Evolutionary conservation across 768 basidiomycete genomes (phyloP).

Genomic region (Suillus clintonianus): DNA sequence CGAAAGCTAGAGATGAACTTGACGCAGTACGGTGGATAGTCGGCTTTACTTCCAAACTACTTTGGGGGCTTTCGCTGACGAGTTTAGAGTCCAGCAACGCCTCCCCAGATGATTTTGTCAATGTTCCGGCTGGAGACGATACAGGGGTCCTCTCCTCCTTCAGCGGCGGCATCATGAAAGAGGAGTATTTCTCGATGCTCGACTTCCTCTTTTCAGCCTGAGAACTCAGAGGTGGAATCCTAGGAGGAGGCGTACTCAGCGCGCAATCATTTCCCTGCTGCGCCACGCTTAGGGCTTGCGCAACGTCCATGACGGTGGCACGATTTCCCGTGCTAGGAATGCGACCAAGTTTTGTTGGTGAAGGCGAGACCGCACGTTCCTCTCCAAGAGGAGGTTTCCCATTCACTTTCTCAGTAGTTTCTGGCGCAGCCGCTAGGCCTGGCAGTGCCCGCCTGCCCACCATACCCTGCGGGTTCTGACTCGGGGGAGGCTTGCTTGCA

Average conservation of each 20-base stretch:
- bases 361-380: conserved; percentile 21
- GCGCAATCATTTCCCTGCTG: conserved; percentile 12
- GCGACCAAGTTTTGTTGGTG: conserved; percentile 49
- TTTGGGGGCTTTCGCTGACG: conserved; percentile 12
- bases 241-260: conserved; percentile 15
- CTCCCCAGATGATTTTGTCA: conserved; percentile 37
- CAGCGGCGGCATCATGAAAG: conserved; percentile 62
- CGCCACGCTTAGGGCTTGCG: conserved; percentile 54
- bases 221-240: conserved; percentile 14
- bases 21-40: neutral
- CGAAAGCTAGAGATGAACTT: conserved; percentile 6
- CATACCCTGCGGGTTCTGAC: conserved; percentile 23
- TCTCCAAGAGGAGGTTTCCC: conserved; percentile 7
- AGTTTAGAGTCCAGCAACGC: conserved; percentile 5
- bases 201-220: conserved; percentile 62
- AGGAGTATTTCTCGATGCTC: conserved; percentile 67
- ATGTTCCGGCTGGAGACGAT: conserved; percentile 53
- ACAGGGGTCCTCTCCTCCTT: conserved; percentile 67
- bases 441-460: conserved; percentile 45
- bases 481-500: conserved; percentile 3
- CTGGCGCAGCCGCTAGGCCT: conserved; percentile 28
- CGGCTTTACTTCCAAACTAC: conserved; percentile 11
- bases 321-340: conserved; percentile 71
- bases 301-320: conserved; percentile 78
- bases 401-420: conserved; percentile 17